Conservation (phyloP, 1,139 yeast species). For the Pichia sp. region DNA sequence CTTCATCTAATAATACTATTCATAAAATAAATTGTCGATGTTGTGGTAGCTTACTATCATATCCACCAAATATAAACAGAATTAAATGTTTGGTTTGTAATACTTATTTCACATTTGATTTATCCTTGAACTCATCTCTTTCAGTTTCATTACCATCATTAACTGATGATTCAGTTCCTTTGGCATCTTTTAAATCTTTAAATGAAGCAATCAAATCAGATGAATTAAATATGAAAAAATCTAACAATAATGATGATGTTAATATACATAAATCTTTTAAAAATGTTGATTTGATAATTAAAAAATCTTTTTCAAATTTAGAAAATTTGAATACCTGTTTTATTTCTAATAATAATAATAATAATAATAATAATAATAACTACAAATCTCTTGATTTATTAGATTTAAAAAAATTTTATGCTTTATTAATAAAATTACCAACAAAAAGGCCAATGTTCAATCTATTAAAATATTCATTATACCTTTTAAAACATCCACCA, state of each 20-base stretch:
- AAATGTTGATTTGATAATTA: constrained; percentile 6
- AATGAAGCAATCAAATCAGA: constrained; percentile 4
- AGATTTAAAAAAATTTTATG: constrained; percentile 41
- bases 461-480: constrained; percentile 44
- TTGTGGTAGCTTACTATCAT: constrained; percentile 54
- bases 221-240: not conserved
- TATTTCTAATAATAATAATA: constrained; percentile 22
- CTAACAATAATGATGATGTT: not conserved
- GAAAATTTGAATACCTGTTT: constrained; percentile 47
- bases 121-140: not conserved
- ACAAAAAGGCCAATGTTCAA: constrained; percentile 52
- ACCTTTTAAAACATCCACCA: constrained; percentile 42
- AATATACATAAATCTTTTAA: constrained; percentile 1
- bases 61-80: constrained; percentile 41
- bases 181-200: constrained; percentile 1
- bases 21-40: constrained; percentile 35
- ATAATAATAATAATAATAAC: constrained; percentile 9
- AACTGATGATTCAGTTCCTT: not conserved
- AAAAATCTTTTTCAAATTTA: constrained; percentile 22
- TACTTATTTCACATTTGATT: constrained; percentile 33
- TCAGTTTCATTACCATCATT: not conserved
- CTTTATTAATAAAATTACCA: constrained; percentile 43
- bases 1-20: not conserved
- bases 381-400: constrained; percentile 40
- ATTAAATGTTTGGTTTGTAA: constrained; percentile 55